Base-by-base conservation (phyloP, 2,329 filamentous ascomycete genomes). In the Biscogniauxia sp. region DNA sequence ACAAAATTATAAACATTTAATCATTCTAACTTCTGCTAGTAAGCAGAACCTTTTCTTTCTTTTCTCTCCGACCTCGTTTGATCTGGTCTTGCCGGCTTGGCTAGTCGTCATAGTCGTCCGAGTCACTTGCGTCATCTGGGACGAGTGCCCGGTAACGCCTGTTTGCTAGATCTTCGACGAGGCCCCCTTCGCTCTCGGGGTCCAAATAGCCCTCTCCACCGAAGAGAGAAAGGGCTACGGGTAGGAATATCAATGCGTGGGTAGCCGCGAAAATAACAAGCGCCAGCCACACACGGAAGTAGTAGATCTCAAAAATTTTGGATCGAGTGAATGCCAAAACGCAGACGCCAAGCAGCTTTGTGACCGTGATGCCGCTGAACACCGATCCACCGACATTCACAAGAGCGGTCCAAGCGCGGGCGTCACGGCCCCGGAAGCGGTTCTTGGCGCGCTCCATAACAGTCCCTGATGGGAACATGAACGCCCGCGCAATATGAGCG, bases 241-340 rank as follows among this genome's bases (percentile, higher is more conserved):
- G 95, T 69, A 99, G 79, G 75, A 98, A 96, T 7, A 99, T 84
- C 54, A 99, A 81, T 0, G 95, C 92, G 75, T 99, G 95, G 9
- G 88, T 83, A 7, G 92, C 92, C 2, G 93, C 96, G 75, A 97
- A 94, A 9, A 96, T 75, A 11, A 99, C 93, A 58, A 99, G 84
- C 6, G 93, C 90, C 19, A 97, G 80, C 95, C 95, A 99, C 51
- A 99, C 91, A 51, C 95, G 86, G 83, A 99, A 99, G 77, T 99
- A 99, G 78, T 99, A 99, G 60, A 99, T 92, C 79, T 99, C 96
- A 70, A 99, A 99, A 72, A 99, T 99, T 85, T 98, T 99, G 75
- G 92, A 96, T 56, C 91, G 82, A 7, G 95, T 99, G 72, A 97
- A 99, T 0, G 95, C 95, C 20, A 99, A 81, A 41, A 99, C 95